Conservation (phyloP, 768 basidiomycete species). For the Phylloporus sp. region DNA sequence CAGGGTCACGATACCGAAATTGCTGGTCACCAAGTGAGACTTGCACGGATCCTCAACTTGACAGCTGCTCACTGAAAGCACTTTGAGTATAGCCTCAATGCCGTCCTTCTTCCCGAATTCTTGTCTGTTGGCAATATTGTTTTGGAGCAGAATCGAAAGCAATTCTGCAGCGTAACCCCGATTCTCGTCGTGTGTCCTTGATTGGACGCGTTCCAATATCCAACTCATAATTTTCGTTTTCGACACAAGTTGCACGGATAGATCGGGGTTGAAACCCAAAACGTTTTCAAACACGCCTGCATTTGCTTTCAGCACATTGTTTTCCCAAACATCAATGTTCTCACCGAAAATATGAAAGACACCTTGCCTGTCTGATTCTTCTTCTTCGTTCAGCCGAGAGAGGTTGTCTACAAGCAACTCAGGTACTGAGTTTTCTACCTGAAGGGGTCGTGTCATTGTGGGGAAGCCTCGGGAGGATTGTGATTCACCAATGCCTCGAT, state of each 20-base stretch:
- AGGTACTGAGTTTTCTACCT: constrained; percentile 81
- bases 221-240: constrained; percentile 76
- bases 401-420: constrained; percentile 91
- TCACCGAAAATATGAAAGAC: constrained; percentile 89
- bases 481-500: constrained; percentile 70
- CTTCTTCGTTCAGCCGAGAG: constrained; percentile 79
- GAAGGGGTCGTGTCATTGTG: constrained; percentile 6
- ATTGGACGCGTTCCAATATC: constrained; percentile 73
- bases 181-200: constrained; percentile 81
- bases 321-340: constrained; percentile 2
- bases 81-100: constrained; percentile 70
- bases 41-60: not conserved
- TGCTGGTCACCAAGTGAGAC: constrained; percentile 46
- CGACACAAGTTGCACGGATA: constrained; percentile 65
- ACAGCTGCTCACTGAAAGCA: constrained; percentile 66
- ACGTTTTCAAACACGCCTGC: constrained; percentile 91
- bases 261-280: constrained; percentile 75
- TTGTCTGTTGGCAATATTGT: constrained; percentile 63
- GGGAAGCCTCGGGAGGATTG: not conserved
- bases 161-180: constrained; percentile 91
- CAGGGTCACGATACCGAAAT: constrained; percentile 83
- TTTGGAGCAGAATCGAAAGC: constrained; percentile 85
- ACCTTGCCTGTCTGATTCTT: constrained; percentile 89
- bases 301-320: not conserved
- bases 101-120: constrained; percentile 72